Conservation (phyloP, 2,329 filamentous ascomycete genomes). For the Herpomyces periplanetae region DNA sequence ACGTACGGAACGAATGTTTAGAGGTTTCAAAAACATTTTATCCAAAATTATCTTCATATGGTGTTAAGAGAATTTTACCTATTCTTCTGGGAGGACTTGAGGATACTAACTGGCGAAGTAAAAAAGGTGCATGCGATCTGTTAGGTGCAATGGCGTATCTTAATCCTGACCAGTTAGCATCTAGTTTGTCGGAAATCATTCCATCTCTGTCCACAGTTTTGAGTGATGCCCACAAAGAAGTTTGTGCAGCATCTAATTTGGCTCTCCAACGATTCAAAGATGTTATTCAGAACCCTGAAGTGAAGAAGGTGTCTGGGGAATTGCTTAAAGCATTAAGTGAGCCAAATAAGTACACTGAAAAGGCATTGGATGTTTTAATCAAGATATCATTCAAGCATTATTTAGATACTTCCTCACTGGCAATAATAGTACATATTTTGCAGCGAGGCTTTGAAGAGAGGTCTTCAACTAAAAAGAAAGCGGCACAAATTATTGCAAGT, state of each 20-base stretch:
- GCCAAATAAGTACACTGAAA: constrained; percentile 82
- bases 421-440: constrained; percentile 69
- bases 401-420: constrained; percentile 77
- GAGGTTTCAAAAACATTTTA: constrained; percentile 85
- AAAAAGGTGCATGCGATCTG: constrained; percentile 85
- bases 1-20: constrained; percentile 69
- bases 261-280: constrained; percentile 92
- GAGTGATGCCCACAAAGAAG: constrained; percentile 94
- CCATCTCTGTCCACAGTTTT: constrained; percentile 69
- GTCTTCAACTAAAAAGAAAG: constrained; percentile 79
- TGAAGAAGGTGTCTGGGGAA: constrained; percentile 62
- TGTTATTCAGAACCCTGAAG: constrained; percentile 87
- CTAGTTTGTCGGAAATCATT: constrained; percentile 79
- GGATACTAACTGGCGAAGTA: constrained; percentile 86
- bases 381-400: constrained; percentile 97
- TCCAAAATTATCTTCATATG: constrained; percentile 62
- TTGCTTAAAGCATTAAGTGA: constrained; percentile 87
- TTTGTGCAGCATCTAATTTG: constrained; percentile 58
- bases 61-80: constrained; percentile 72
- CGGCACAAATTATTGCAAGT: constrained; percentile 87
- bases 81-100: constrained; percentile 68
- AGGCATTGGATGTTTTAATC: constrained; percentile 66
- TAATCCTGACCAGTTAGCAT: constrained; percentile 66
- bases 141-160: constrained; percentile 94
- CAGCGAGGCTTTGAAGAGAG: constrained; percentile 66